A percentile compares a stretch with the other conserved stretches of the same genome.
phyloP scores from a whole-genome alignment of 768 basidiomycete species.

The Erythrobasidium yunnanense region DNA sequence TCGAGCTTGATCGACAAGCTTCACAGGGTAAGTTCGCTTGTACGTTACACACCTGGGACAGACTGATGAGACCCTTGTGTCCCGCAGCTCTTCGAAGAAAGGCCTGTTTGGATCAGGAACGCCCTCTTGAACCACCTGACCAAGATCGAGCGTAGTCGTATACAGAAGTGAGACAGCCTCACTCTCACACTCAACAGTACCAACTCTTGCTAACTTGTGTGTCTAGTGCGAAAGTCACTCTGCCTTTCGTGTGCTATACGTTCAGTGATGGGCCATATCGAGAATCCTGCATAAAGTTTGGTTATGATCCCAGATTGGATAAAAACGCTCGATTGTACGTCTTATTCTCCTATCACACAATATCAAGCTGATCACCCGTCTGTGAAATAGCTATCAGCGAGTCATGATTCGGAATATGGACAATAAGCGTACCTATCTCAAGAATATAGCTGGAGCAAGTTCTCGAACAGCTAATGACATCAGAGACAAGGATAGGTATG shows the following conservation, averaged over 20 bases:
- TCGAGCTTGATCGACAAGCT: conserved; percentile 48
- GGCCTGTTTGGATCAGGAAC: conserved; percentile 82
- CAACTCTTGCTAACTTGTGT: too few relatives aligned
- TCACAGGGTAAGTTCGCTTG: conserved; percentile 27
- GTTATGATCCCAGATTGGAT: conserved; percentile 77
- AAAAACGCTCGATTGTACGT: conserved; percentile 64
- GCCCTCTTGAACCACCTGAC: conserved; percentile 74
- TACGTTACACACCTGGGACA: neutral
- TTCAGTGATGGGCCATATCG: conserved; percentile 92
- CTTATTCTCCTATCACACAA: neutral
- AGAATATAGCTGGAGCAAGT: neutral
- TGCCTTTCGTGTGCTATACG: conserved; percentile 55
- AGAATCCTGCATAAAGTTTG: conserved; percentile 71
- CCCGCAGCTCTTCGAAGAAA: conserved; percentile 55
- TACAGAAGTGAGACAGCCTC: conserved; percentile 55
- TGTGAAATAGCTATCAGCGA: conserved; percentile 63
- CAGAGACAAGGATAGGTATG: neutral
- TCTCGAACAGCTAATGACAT: neutral
- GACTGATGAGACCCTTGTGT: conserved; percentile 7
- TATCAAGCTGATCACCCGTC: neutral
- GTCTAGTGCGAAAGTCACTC: conserved; percentile 30
- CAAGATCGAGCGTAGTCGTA: conserved; percentile 55
- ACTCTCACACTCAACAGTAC: neutral
- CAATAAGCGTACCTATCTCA: conserved; percentile 25
- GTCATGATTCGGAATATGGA: conserved; percentile 75